Evolutionary conservation across 257 asterid species (phyloP).

Genomic region (Nicotiana otophora): DNA sequence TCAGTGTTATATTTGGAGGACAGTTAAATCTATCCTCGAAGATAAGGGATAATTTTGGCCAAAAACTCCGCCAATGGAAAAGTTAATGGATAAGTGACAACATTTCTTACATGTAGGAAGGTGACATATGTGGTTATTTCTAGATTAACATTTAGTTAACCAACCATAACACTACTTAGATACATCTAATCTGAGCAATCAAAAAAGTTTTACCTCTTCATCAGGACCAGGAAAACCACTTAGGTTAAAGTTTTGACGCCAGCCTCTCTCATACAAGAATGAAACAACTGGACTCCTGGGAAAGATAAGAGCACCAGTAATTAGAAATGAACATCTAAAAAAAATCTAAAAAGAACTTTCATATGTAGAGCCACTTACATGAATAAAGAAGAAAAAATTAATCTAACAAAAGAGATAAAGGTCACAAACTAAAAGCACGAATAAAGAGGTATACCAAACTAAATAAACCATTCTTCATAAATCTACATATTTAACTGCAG

Average conservation of each 20-base stretch:
- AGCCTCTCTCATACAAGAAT: constrained; percentile 90
- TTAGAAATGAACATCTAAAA: constrained; percentile 15
- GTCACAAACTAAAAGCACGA: not conserved
- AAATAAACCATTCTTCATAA: not conserved
- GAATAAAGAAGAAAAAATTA: not conserved
- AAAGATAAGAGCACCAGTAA: constrained; percentile 12
- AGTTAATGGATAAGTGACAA: not conserved
- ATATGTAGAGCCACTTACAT: not conserved
- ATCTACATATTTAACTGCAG: not conserved
- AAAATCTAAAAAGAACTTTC: not conserved
- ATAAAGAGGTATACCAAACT: not conserved
- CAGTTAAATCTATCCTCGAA: no score
- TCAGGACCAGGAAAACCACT: constrained; percentile 98
- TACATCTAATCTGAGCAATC: constrained; percentile 9
- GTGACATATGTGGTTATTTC: not conserved
- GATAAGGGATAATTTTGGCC: no score
- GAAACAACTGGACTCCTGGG: constrained; percentile 93
- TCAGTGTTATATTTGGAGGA: no score
- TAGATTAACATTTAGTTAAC: not conserved
- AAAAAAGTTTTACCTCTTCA: constrained; percentile 66
- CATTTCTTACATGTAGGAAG: not conserved
- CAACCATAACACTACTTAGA: not conserved
- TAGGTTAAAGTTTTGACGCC: constrained; percentile 86
- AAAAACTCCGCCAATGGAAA: not conserved
- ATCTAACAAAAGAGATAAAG: not conserved